Base-by-base conservation (phyloP, 139 green algal species). In the Microglena sp. region DNA sequence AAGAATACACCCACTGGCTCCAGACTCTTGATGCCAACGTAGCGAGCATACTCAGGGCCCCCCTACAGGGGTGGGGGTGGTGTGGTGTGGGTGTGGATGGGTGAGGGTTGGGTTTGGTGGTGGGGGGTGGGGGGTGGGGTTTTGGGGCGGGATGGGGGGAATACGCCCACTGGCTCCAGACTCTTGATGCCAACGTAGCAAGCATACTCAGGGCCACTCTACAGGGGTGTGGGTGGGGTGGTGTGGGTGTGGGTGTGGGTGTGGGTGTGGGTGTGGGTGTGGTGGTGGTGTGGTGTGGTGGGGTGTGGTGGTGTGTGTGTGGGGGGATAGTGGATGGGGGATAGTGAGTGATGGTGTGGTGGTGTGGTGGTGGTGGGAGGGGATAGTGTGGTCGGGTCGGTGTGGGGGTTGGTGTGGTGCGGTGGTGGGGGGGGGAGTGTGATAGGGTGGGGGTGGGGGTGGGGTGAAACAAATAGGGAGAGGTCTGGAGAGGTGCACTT, bases 101-200 rank as follows among this genome's bases (percentile, higher is more conserved):
- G n/a, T n/a, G n/a, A n/a, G n/a, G n/a, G n/a, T n/a, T n/a, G n/a
- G n/a, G n/a, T n/a, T n/a, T n/a, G n/a, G n/a, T n/a, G n/a, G n/a
- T n/a, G n/a, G n/a, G n/a, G n/a, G n/a, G n/a, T n/a, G n/a, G n/a
- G n/a, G n/a, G n/a, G n/a, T n/a, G n/a, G n/a, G n/a, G n/a, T n/a
- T n/a, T n/a, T n/a, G n/a, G n/a, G n/a, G n/a, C n/a, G n/a, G n/a
- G n/a, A n/a, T n/a, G n/a, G n/a, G n/a, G n/a, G n/a, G 61, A 85
- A 87, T 1, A 89, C 80, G 1, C 82, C 82, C 8, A 89, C 79
- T 1, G 82, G 82, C 68, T 89, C 80, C 30, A 89, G 75, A 27
- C 63, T 77, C 11, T 70, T 68, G 66, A 89, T 89, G 63, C 82
- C 82, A 33, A 87, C 82, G 34, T 84, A 77, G 3, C 79, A 31